These are phyloP conservation scores for Leonotis leonurus DNA, from an alignment of 257 asterid species.

Conservation along the genomic window DNA sequence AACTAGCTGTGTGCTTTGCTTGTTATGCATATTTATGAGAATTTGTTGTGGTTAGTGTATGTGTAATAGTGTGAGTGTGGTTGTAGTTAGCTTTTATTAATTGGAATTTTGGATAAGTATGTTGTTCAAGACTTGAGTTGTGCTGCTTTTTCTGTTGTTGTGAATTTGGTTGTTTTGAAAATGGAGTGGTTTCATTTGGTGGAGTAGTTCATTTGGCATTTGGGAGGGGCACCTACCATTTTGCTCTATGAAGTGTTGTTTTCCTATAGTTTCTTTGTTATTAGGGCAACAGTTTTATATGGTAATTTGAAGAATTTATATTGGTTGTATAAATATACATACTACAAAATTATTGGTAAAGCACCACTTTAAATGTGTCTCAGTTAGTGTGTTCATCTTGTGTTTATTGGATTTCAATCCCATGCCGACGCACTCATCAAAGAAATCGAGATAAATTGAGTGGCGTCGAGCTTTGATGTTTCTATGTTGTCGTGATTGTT, in stretches of 20 bases:
- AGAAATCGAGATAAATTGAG: not conserved
- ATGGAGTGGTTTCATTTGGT: conserved; percentile 35
- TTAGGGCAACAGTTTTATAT: not conserved
- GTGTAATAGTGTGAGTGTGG: not conserved
- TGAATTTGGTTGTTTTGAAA: conserved; percentile 20
- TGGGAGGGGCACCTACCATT: no score
- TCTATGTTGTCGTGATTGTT: not conserved
- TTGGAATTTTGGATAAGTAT: no score
- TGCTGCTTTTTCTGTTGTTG: no score
- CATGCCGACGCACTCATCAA: conserved; percentile 2
- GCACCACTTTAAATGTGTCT: not conserved
- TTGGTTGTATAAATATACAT: no score
- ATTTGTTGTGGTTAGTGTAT: not conserved
- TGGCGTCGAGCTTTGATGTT: conserved; percentile 7
- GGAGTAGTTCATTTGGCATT: conserved; percentile 22
- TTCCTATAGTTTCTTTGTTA: not conserved
- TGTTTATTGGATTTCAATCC: not conserved
- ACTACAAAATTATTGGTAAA: not conserved
- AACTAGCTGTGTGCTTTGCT: not conserved
- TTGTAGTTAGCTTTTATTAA: not conserved
- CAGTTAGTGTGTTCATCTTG: not conserved
- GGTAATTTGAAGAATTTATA: not conserved
- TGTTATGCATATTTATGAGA: not conserved
- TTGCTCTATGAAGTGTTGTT: conserved; percentile 3
- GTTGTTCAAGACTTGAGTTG: no score